Base-by-base conservation (phyloP, 2,329 filamentous ascomycete species). In the Anisogramma anomala region DNA sequence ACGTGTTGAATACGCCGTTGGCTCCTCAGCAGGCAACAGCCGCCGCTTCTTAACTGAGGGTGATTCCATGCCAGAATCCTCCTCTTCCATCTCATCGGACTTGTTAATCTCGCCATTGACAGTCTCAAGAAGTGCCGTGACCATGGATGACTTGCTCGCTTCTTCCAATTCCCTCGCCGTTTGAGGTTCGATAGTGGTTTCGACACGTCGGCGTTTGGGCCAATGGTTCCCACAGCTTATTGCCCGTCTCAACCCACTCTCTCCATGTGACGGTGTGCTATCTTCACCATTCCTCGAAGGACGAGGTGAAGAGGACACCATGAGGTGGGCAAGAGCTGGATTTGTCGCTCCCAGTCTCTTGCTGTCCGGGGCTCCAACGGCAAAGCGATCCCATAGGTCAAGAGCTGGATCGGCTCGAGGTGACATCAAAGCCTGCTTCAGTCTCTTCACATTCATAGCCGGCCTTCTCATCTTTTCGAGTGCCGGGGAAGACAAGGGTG, bases 341-440 rank as follows among this genome's bases (percentile, higher is more conserved):
- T 76, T 77, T 31, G 65, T 58, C 32, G 68, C 58, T 15, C 72
- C 71, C 1, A 62, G 57, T 6, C 61, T 56, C 33, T 60, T 58
- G 39, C 68, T 59, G 11, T 65, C 56, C 39, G 61, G 58, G 47
- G 69, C 64, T 53, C 67, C 62, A 40, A 76, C 60, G 27, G 81
- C 73, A 55, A 84, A 86, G 39, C 81, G 77, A 51, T 82, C 83
- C 84, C 84, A 89, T 2, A 88, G 61, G 48, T 88, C 82, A 23
- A 80, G 61, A 2, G 81, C 82, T 27, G 84, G 80, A 52, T 88
- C 82, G 23, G 77, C 71, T 48, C 81, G 74, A 10, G 79, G 79
- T 1, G 80, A 82, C 49, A 72, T 78, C 32, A 84, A 59, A 1
- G 74, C 66, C 40, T 71, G 66, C 28, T 72, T 70, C 31, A 80